These are phyloP conservation scores for Trypanosomatidae sp. DNA, from an alignment of 208 protist genomes.

Conservation along the genomic window DNA sequence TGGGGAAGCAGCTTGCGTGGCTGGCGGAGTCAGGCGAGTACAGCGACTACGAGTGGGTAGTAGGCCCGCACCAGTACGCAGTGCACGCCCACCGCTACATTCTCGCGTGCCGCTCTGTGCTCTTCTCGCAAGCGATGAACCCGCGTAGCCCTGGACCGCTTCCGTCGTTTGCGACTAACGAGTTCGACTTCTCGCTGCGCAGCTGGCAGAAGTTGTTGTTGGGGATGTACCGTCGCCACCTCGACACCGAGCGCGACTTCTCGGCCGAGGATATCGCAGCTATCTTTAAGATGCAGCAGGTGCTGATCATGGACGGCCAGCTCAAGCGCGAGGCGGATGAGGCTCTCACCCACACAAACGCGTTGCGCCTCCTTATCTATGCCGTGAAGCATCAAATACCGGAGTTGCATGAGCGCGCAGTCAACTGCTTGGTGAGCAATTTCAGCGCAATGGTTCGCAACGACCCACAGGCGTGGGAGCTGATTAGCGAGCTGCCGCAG, in stretches of 20 bases:
- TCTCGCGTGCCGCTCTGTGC: constrained; percentile 79
- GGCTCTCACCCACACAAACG: constrained; percentile 66
- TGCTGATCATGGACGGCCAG: constrained; percentile 83
- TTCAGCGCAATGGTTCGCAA: constrained; percentile 62
- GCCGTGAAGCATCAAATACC: constrained; percentile 81
- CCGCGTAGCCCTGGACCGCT: constrained; percentile 41
- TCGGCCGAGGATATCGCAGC: constrained; percentile 85
- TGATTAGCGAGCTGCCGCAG: constrained; percentile 82
- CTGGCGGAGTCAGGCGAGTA: constrained; percentile 85
- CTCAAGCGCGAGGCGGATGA: constrained; percentile 84
- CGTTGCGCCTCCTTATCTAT: constrained; percentile 81
- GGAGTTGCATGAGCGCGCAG: constrained; percentile 80
- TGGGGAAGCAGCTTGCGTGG: constrained; percentile 79
- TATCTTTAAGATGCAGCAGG: constrained; percentile 81
- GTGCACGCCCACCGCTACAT: constrained; percentile 82
- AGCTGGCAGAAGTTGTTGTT: constrained; percentile 80
- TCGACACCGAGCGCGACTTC: constrained; percentile 67
- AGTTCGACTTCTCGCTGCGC: constrained; percentile 87
- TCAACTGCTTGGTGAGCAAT: constrained; percentile 66
- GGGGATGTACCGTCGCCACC: constrained; percentile 77
- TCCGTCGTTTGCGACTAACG: constrained; percentile 45
- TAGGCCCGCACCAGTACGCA: constrained; percentile 68
- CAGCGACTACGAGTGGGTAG: constrained; percentile 78
- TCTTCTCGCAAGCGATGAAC: constrained; percentile 76
- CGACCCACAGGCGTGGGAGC: constrained; percentile 84